Conservation (phyloP, 768 basidiomycete genomes). For the Cystobasidium ongulense region DNA sequence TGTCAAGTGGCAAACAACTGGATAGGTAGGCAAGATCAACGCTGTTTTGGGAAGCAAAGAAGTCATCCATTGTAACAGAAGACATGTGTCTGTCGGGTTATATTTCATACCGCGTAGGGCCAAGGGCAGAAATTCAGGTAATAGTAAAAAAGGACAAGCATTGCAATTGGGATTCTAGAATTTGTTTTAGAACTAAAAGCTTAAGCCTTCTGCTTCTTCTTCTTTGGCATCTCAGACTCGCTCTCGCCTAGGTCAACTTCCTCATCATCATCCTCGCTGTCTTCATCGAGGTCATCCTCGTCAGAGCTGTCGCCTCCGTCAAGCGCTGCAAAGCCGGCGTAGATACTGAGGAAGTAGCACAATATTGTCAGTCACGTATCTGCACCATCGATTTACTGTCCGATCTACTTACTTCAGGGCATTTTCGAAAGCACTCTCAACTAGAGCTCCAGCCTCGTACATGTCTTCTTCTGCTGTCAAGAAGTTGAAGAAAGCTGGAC, state of each 20-base stretch:
- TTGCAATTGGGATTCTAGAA: no score
- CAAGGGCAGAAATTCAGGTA: no score
- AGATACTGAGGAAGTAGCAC: not conserved
- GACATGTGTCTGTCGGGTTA: no score
- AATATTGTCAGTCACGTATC: not conserved
- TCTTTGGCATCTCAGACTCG: slow-evolving; percentile 27
- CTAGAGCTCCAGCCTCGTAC: not conserved
- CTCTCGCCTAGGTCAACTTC: slow-evolving; percentile 28
- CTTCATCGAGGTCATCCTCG: slow-evolving; percentile 12
- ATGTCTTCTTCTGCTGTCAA: slow-evolving; percentile 16
- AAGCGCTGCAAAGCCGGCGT: slow-evolving; percentile 13
- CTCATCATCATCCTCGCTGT: slow-evolving; percentile 14
- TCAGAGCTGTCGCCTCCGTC: slow-evolving; percentile 10
- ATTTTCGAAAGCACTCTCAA: slow-evolving; percentile 5
- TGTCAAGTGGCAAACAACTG: not conserved
- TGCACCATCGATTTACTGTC: not conserved
- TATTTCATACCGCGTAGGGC: no score
- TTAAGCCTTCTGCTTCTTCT: slow-evolving; percentile 19
- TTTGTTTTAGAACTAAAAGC: no score
- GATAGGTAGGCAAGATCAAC: no score
- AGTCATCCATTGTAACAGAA: not conserved
- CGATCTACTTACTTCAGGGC: slow-evolving; percentile 7
- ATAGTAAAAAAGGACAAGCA: no score
- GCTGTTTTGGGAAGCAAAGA: no score
- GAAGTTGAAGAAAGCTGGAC: slow-evolving; percentile 29